Conservation (phyloP, 1,284 basidiomycete species). For the Ganoderma resinaceum region DNA sequence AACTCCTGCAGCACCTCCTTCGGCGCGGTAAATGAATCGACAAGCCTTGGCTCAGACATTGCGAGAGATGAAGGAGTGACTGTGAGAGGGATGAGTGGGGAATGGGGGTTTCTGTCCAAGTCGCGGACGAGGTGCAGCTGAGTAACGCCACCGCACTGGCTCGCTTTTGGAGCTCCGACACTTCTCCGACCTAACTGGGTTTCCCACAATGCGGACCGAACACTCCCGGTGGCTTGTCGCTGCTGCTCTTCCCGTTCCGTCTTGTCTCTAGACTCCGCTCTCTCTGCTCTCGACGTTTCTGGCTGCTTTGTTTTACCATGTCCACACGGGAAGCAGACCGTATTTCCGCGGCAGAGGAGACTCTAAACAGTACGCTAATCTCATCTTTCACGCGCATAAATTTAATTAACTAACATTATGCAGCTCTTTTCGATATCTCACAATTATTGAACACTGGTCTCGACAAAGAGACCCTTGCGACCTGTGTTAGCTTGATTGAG, state of each 20-base stretch:
- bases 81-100: slow-evolving; percentile 4
- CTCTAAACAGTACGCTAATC: slow-evolving; percentile 72
- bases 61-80: slow-evolving; percentile 14
- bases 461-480: slow-evolving; percentile 83
- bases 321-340: slow-evolving; percentile 62
- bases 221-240: not conserved
- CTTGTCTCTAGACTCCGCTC: not conserved
- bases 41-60: slow-evolving; percentile 52
- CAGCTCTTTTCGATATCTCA: slow-evolving; percentile 84
- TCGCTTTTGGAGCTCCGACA: slow-evolving; percentile 19
- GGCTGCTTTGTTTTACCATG: slow-evolving; percentile 28
- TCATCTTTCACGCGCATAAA: not conserved
- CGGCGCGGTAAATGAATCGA: slow-evolving; percentile 90
- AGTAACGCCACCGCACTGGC: slow-evolving; percentile 26
- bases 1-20: slow-evolving; percentile 97
- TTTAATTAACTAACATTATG: not conserved
- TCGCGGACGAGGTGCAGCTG: slow-evolving; percentile 18
- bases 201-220: not conserved
- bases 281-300: not conserved
- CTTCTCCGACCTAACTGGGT: not conserved
- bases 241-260: not conserved
- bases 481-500: slow-evolving; percentile 86
- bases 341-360: slow-evolving; percentile 77
- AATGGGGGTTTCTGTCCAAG: slow-evolving; percentile 19
- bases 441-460: slow-evolving; percentile 84